phyloP scores from a whole-genome alignment of 257 asterid genomes.

The Przewalskia tangutica region DNA sequence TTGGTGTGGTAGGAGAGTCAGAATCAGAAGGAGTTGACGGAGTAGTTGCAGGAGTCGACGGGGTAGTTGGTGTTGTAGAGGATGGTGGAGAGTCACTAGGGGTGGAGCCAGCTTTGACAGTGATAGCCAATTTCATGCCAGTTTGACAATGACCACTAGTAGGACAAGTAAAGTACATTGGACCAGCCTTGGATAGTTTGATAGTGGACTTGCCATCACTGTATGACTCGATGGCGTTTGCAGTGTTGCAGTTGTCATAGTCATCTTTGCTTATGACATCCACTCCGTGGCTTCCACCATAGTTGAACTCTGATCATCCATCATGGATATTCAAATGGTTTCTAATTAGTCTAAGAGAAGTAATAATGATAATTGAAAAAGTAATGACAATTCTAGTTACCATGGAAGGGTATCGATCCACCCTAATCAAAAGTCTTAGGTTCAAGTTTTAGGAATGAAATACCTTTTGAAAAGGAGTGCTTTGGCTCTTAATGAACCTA shows the following conservation, averaged over 20 bases:
- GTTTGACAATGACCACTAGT: slow-evolving; percentile 34
- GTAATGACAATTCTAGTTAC: too few species aligned
- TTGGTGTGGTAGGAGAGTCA: not conserved
- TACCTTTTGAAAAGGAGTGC: too few species aligned
- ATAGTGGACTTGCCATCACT: slow-evolving; percentile 32
- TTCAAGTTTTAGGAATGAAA: too few species aligned
- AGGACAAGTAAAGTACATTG: slow-evolving; percentile 49
- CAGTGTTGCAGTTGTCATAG: slow-evolving; percentile 25
- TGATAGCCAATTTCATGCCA: slow-evolving; percentile 48
- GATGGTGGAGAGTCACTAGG: slow-evolving; percentile 1
- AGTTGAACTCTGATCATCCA: slow-evolving; percentile 44
- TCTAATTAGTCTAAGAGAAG: not conserved
- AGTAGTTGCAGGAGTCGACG: not conserved
- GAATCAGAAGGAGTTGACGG: not conserved
- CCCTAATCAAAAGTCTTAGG: not conserved
- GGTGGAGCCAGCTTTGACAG: slow-evolving; percentile 17
- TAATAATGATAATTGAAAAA: not conserved
- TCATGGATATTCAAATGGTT: not conserved
- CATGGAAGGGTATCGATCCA: not conserved
- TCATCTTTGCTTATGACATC: slow-evolving; percentile 29
- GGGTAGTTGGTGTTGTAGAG: slow-evolving; percentile 4
- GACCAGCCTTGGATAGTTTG: slow-evolving; percentile 25
- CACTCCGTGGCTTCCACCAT: slow-evolving; percentile 33
- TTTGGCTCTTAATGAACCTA: not conserved
- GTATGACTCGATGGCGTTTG: slow-evolving; percentile 21